These are phyloP conservation scores for Lentinus tigrinus DNA, from an alignment of 768 basidiomycete species.

Conservation along the genomic window DNA sequence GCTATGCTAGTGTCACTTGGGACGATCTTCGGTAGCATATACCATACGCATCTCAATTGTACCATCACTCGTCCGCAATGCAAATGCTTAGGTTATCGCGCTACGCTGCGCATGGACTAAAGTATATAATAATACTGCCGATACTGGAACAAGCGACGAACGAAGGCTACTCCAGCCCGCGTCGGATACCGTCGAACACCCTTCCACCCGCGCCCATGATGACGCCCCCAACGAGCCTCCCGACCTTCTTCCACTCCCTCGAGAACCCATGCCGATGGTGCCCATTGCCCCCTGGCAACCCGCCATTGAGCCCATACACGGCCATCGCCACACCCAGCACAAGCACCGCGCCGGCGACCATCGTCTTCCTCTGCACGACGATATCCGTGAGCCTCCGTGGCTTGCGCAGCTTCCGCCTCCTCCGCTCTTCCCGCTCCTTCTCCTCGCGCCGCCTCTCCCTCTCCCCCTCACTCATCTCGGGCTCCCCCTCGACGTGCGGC, in stretches of 20 bases:
- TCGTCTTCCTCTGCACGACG: constrained; percentile 27
- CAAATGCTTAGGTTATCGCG: background rate
- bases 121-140: background rate
- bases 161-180: background rate
- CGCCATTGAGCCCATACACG: constrained; percentile 26
- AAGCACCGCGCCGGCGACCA: constrained; percentile 66
- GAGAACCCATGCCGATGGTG: constrained; percentile 17
- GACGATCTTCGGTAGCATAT: background rate
- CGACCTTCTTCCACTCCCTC: constrained; percentile 23
- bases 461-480: background rate
- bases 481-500: constrained; percentile 35
- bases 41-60: background rate
- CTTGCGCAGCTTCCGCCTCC: constrained; percentile 32
- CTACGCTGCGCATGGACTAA: background rate
- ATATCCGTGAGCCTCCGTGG: constrained; percentile 29
- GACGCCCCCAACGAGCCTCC: constrained; percentile 22
- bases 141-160: background rate
- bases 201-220: constrained; percentile 24
- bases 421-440: constrained; percentile 31
- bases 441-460: constrained; percentile 17
- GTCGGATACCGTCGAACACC: constrained; percentile 22
- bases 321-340: constrained; percentile 73
- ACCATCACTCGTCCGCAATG: background rate
- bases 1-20: background rate
- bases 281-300: constrained; percentile 9